These are phyloP conservation scores for Suillus bovinus DNA, from an alignment of 768 basidiomycete species.

Conservation along the genomic window DNA sequence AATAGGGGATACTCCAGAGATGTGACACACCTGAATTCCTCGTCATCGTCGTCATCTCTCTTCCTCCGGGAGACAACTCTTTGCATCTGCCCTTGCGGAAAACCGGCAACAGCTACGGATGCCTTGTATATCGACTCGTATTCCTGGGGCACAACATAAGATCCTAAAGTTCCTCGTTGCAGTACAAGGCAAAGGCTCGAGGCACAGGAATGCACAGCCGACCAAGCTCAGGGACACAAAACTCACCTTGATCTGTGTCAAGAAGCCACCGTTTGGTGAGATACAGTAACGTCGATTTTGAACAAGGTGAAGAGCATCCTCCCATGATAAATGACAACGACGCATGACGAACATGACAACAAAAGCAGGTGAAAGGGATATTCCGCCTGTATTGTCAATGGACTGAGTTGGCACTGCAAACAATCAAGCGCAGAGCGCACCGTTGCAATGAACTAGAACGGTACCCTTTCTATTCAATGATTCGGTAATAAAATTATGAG, in stretches of 20 bases:
- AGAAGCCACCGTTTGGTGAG: slow-evolving; percentile 87
- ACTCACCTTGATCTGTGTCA: slow-evolving; percentile 86
- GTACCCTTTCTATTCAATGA: slow-evolving; percentile 62
- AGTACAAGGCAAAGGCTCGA: background rate
- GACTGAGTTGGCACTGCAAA: background rate
- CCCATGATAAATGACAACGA: slow-evolving; percentile 77
- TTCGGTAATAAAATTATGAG: slow-evolving; percentile 71
- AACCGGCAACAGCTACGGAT: slow-evolving; percentile 62
- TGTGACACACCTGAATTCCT: slow-evolving; percentile 39
- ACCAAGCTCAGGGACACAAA: background rate
- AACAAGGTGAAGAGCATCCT: slow-evolving; percentile 85
- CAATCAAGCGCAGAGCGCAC: slow-evolving; percentile 38
- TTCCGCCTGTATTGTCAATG: slow-evolving; percentile 58
- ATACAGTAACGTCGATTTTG: slow-evolving; percentile 94
- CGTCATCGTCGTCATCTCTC: slow-evolving; percentile 73
- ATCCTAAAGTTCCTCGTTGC: background rate
- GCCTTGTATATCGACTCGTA: slow-evolving; percentile 93
- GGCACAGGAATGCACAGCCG: background rate
- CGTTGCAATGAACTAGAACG: slow-evolving; percentile 89
- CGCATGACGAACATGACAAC: slow-evolving; percentile 96
- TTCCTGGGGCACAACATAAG: slow-evolving; percentile 52
- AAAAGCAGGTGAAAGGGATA: slow-evolving; percentile 84
- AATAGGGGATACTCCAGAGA: no score
- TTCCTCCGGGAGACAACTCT: slow-evolving; percentile 59
- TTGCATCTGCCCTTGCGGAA: slow-evolving; percentile 43